phyloP scores from a whole-genome alignment of 2,329 filamentous ascomycete species.

The Didymella keratinophila region DNA sequence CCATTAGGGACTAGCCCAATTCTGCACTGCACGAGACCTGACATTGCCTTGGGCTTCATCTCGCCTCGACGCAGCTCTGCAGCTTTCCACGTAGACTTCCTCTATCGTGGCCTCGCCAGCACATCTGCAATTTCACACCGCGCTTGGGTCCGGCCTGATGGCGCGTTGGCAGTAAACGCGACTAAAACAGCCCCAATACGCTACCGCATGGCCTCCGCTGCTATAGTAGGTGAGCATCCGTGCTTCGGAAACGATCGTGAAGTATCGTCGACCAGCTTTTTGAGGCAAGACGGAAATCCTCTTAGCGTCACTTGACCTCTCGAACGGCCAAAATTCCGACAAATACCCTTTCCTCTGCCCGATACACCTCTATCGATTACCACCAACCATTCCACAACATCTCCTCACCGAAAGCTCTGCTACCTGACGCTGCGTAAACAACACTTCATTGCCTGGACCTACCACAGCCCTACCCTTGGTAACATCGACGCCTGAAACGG shows the following conservation, averaged over 20 bases:
- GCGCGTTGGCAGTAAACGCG: conserved; percentile 26
- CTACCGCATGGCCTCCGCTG: conserved; percentile 32
- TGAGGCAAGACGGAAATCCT: conserved; percentile 33
- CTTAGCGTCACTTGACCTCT: conserved; percentile 43
- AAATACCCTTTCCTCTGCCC: conserved; percentile 13
- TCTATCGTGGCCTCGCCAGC: conserved; percentile 32
- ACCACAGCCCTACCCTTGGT: conserved; percentile 15
- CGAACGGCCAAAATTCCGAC: conserved; percentile 20
- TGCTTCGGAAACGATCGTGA: conserved; percentile 36
- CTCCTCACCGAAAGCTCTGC: conserved; percentile 20
- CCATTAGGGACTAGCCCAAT: conserved; percentile 37
- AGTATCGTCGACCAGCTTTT: conserved; percentile 30
- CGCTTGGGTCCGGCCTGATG: conserved; percentile 23
- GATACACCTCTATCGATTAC: conserved; percentile 20
- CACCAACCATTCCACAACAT: conserved; percentile 15
- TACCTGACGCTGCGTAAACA: conserved; percentile 22
- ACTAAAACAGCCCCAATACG: conserved; percentile 29
- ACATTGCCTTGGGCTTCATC: conserved; percentile 31
- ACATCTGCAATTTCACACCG: conserved; percentile 25
- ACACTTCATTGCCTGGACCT: conserved; percentile 13
- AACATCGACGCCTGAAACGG: conserved; percentile 4
- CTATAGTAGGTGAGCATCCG: conserved; percentile 27
- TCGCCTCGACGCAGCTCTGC: conserved; percentile 27
- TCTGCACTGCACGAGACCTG: conserved; percentile 45
- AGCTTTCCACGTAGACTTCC: conserved; percentile 33